Evolutionary conservation across 176 grass and related monocot species (phyloP), one percentile per base, ranked within the genome.

Genomic region (Musa acuminata): DNA sequence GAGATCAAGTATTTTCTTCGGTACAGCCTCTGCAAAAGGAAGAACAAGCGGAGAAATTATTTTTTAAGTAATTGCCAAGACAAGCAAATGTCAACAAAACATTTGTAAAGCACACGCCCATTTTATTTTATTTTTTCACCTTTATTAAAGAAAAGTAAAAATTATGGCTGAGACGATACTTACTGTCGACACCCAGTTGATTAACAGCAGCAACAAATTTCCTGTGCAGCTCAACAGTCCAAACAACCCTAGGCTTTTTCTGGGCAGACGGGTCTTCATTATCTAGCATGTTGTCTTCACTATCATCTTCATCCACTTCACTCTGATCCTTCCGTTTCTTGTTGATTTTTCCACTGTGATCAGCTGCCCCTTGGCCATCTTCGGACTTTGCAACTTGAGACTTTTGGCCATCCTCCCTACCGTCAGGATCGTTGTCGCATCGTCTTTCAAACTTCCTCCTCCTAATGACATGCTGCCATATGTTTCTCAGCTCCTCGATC

Each of bases 151-250:
- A 52, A 51, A 52, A 72, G 49, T 35, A 1, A 72, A 3, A 53
- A 52, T 2, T 11, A 24, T 67, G 25, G 12, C 21, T 29, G 29
- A 35, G 21, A 52, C 13, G 51, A 13, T 51, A 62, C 87, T 79
- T 87, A 93, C 93, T 85, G 7, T 93, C 80, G 3, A 90, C 9
- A 22, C 93, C 85, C 64, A 89, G 65, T 13, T 67, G 19, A 62
- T 85, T n/a, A 53, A 97, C 71, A 9, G 75, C 82, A 59, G 71
- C 62, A n/a, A 93, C 63, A 58, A 97, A 97, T 64, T 78, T 87
- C 14, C 49, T 43, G 55, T 97, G 93, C 73, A 93, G 66, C 0
- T 83, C 79, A 52, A 49, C 1, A 2, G 72, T 68, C 90, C 93
- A 97, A 26, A 72, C 29, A 11, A 97, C 26, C 83, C 90, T 86